These are phyloP conservation scores for Spathaspora sp. DNA, from an alignment of 805 yeast genomes.

Conservation along the genomic window DNA sequence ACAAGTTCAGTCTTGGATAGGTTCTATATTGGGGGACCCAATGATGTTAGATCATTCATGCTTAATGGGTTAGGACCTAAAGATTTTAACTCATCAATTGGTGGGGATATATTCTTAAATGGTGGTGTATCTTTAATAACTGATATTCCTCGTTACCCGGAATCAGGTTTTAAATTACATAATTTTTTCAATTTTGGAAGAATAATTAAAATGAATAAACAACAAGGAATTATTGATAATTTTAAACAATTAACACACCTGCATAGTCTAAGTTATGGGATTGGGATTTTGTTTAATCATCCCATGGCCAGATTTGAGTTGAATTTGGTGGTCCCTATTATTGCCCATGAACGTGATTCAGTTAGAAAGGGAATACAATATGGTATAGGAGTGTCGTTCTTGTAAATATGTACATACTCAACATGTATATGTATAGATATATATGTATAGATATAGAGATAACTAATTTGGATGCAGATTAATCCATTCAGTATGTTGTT, in stretches of 20 bases:
- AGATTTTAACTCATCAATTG: conserved; percentile 44
- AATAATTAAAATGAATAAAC: conserved; percentile 25
- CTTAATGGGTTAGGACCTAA: conserved; percentile 56
- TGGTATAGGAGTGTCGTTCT: conserved; percentile 57
- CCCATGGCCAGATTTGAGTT: conserved; percentile 58
- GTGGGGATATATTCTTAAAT: conserved; percentile 48
- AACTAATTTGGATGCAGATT: conserved; percentile 8
- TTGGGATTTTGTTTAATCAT: conserved; percentile 51
- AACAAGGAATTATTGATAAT: conserved; percentile 1
- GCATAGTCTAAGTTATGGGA: conserved; percentile 40
- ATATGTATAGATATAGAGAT: background rate
- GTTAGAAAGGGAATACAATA: conserved; percentile 53
- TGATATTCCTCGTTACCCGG: conserved; percentile 39
- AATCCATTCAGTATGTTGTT: conserved; percentile 64
- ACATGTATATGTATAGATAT: background rate
- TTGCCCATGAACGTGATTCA: conserved; percentile 42
- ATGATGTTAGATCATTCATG: conserved; percentile 51
- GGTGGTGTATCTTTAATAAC: conserved; percentile 45
- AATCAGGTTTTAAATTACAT: conserved; percentile 47
- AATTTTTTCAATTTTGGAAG: conserved; percentile 47
- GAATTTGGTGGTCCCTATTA: conserved; percentile 50
- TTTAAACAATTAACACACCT: conserved; percentile 8
- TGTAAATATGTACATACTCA: conserved; percentile 24
- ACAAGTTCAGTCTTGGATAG: conserved; percentile 44
- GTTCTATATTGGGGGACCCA: conserved; percentile 57